Conservation (phyloP, 2,329 filamentous ascomycete species). For the Sporothrix brasiliensis region DNA sequence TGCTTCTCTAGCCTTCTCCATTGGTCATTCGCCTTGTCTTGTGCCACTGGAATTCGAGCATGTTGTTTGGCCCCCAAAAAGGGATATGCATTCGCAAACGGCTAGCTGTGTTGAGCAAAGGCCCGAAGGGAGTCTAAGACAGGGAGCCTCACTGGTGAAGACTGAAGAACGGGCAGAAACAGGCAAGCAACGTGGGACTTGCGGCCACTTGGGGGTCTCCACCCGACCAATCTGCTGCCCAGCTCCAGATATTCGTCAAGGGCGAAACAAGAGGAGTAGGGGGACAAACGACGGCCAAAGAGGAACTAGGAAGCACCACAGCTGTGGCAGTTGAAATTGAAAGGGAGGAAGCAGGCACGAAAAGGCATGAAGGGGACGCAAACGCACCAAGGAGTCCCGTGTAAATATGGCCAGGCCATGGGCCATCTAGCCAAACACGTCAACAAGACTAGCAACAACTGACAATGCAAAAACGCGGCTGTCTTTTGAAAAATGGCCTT, state of each 20-base stretch:
- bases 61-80: conserved; percentile 18
- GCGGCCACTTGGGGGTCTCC: not conserved
- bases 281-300: not conserved
- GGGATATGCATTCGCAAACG: conserved; percentile 4
- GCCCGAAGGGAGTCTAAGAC: conserved; percentile 7
- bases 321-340: conserved; percentile 6
- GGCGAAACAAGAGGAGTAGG: conserved; percentile 23
- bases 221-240: not conserved
- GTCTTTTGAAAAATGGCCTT: not conserved
- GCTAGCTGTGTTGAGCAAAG: conserved; percentile 3
- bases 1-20: not conserved
- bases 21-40: not conserved
- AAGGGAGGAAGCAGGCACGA: conserved; percentile 4
- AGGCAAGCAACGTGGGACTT: conserved; percentile 22
- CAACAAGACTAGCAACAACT: not conserved
- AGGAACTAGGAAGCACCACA: not conserved
- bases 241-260: conserved; percentile 5
- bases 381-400: not conserved
- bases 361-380: conserved; percentile 19
- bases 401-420: not conserved
- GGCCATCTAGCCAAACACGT: not conserved
- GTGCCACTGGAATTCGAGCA: conserved; percentile 16
- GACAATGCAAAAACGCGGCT: not conserved
- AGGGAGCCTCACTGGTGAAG: conserved; percentile 24
- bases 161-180: conserved; percentile 11